Conservation (phyloP, 2,329 filamentous ascomycete genomes). For the Dactylellina parvicollis region DNA sequence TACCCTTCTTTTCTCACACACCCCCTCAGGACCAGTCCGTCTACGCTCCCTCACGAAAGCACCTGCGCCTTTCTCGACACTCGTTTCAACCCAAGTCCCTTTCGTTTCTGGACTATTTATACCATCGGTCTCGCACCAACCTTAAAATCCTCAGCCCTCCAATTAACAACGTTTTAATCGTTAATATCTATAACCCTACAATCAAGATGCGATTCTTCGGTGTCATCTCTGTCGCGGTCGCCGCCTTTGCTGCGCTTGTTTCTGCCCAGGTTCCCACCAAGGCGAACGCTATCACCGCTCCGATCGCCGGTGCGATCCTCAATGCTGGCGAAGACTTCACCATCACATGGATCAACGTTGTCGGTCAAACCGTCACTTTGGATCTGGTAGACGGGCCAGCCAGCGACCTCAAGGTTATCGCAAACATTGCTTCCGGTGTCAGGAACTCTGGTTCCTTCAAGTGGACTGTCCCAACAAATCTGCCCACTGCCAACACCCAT, state of each 20-base stretch:
- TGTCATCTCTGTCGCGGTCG: conserved; percentile 35
- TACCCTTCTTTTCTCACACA: conserved; percentile 34
- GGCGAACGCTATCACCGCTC: conserved; percentile 21
- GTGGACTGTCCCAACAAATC: conserved; percentile 26
- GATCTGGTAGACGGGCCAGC: conserved; percentile 18
- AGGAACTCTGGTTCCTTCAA: conserved; percentile 27
- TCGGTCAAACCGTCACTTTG: conserved; percentile 17
- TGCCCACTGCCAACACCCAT: conserved; percentile 14
- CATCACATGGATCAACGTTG: conserved; percentile 33
- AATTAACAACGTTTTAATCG: conserved; percentile 11
- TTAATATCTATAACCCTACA: conserved; percentile 25
- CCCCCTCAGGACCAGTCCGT: conserved; percentile 32
- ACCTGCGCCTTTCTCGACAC: conserved; percentile 50
- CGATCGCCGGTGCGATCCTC: conserved; percentile 6
- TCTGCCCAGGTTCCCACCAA: conserved; percentile 26
- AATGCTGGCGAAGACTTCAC: background rate
- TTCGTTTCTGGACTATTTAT: conserved; percentile 40
- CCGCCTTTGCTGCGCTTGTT: conserved; percentile 31
- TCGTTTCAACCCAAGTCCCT: conserved; percentile 17
- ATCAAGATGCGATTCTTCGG: conserved; percentile 53
- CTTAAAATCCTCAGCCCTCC: background rate
- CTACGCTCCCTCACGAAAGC: conserved; percentile 53
- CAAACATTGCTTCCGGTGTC: conserved; percentile 9
- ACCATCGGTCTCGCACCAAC: conserved; percentile 21
- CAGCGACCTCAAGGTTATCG: conserved; percentile 3